Evolutionary conservation across 371 early-diverging fungal genomes (phyloP).

Genomic region (Mucor irregularis): DNA sequence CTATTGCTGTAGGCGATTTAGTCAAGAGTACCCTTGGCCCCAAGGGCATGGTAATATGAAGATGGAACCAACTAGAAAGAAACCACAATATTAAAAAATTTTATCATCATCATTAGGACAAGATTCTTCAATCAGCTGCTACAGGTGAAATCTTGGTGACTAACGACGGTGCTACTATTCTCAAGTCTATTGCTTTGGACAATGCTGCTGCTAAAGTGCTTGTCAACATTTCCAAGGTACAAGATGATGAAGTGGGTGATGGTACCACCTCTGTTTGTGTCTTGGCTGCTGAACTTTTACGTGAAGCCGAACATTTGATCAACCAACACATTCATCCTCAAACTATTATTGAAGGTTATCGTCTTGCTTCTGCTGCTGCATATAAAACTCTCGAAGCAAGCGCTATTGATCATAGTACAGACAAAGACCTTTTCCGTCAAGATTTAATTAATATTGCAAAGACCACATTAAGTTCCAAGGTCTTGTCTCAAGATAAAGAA

Average conservation of each 20-base stretch:
- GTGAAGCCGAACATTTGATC: conserved; percentile 95
- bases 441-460: conserved; percentile 97
- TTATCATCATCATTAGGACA: conserved; percentile 65
- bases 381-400: conserved; percentile 84
- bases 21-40: conserved; percentile 92
- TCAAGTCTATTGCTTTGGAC: conserved; percentile 97
- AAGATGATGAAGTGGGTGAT: conserved; percentile 99
- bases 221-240: conserved; percentile 97
- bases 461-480: conserved; percentile 98
- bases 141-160: conserved; percentile 93
- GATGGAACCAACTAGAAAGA: background rate
- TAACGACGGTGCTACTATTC: conserved; percentile 99
- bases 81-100: background rate
- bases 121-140: conserved; percentile 93
- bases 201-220: conserved; percentile 99
- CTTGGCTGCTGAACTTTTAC: conserved; percentile 95
- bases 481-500: conserved; percentile 96
- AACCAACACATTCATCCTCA: conserved; percentile 97
- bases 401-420: conserved; percentile 78
- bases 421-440: conserved; percentile 72
- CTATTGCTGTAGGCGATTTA: conserved; percentile 97
- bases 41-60: conserved; percentile 73
- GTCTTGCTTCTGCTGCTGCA: conserved; percentile 90
- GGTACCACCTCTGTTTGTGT: conserved; percentile 99
- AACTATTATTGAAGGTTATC: conserved; percentile 97